A percentile compares a stretch with the other conserved stretches of the same genome.
These are phyloP conservation scores for Kazachstania africana DNA, from an alignment of 805 yeast species.

Conservation along the genomic window DNA sequence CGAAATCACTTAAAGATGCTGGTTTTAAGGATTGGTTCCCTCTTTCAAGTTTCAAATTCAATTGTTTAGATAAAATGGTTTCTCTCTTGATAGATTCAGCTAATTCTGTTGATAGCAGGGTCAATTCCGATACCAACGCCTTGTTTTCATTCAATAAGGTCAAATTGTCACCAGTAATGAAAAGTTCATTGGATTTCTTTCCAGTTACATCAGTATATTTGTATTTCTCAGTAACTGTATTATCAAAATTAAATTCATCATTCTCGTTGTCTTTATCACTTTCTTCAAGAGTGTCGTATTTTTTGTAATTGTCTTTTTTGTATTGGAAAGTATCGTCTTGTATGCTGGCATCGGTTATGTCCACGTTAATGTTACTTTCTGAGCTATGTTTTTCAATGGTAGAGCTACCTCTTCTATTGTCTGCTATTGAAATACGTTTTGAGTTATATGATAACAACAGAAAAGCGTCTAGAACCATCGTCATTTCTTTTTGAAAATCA, in stretches of 20 bases:
- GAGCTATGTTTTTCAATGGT: background rate
- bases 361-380: background rate
- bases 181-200: slow-evolving; percentile 10
- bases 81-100: slow-evolving; percentile 66
- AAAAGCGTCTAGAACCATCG: background rate
- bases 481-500: background rate
- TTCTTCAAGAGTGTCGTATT: background rate
- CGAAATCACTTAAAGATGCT: slow-evolving; percentile 16
- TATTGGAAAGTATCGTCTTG: slow-evolving; percentile 7
- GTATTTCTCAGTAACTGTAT: slow-evolving; percentile 5
- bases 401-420: too few species aligned
- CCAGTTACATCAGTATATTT: slow-evolving; percentile 3
- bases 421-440: background rate
- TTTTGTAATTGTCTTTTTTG: background rate
- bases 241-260: slow-evolving; percentile 17
- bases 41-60: background rate
- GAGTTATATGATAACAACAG: too few species aligned
- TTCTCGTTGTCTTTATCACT: slow-evolving; percentile 2
- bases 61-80: slow-evolving; percentile 40
- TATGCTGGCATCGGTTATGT: slow-evolving; percentile 5
- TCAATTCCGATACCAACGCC: slow-evolving; percentile 49
- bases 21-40: background rate
- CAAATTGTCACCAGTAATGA: slow-evolving; percentile 47
- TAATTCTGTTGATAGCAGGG: slow-evolving; percentile 57
- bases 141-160: slow-evolving; percentile 50